Percentiles rank a stretch among this genome's conserved stretches.
Conservation (phyloP, 208 protist genomes). For the Perkinsela sp. region DNA sequence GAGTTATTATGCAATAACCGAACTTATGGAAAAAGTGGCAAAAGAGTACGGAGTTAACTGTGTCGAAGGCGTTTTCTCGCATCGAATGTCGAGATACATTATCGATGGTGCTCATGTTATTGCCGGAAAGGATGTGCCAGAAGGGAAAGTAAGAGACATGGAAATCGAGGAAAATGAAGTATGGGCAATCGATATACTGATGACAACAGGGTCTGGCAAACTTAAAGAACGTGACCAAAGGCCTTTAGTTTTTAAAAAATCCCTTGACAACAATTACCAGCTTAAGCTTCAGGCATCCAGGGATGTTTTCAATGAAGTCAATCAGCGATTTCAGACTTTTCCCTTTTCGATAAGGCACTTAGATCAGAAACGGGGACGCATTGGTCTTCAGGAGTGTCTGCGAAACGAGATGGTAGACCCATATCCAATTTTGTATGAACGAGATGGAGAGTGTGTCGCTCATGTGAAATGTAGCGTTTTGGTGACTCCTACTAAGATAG, state of each 20-base stretch:
- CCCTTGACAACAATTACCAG: constrained; percentile 69
- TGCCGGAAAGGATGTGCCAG: constrained; percentile 45
- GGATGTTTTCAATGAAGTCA: constrained; percentile 75
- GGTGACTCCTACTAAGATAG: constrained; percentile 56
- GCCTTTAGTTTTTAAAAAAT: constrained; percentile 78
- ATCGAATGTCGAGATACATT: constrained; percentile 87
- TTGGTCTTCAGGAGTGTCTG: constrained; percentile 80
- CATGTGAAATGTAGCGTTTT: constrained; percentile 68
- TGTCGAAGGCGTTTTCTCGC: constrained; percentile 85
- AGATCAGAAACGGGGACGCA: constrained; percentile 68
- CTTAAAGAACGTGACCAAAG: constrained; percentile 48
- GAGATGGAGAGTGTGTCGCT: constrained; percentile 48
- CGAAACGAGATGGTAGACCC: constrained; percentile 76
- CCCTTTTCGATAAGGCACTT: constrained; percentile 76
- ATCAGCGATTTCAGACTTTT: constrained; percentile 69
- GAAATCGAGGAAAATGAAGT: constrained; percentile 57
- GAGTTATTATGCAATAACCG: constrained; percentile 66
- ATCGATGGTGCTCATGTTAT: constrained; percentile 87
- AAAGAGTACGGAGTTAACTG: constrained; percentile 66
- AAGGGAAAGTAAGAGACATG: constrained; percentile 79
- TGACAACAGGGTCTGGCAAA: constrained; percentile 59
- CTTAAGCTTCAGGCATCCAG: constrained; percentile 88
- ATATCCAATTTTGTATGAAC: constrained; percentile 85
- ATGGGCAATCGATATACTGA: constrained; percentile 63
- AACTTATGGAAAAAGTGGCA: constrained; percentile 77